A percentile compares a stretch with the other conserved stretches of the same genome.
Conservation (phyloP, 306 rosid genomes). For the Prinsepia uniflora region DNA sequence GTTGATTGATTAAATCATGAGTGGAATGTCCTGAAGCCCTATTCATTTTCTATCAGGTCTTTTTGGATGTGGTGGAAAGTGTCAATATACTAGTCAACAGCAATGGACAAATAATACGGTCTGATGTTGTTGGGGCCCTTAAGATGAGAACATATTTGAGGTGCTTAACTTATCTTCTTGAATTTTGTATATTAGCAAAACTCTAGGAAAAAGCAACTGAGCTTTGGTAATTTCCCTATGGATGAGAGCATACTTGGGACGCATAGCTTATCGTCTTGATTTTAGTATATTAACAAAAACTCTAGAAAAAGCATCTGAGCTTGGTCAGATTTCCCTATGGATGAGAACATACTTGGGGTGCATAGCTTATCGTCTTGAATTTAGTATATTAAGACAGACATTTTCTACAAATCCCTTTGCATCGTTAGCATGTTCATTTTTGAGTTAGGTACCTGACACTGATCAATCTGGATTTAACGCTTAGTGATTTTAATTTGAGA, state of each 20-base stretch:
- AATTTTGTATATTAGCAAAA: not conserved
- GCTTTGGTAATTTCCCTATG: not conserved
- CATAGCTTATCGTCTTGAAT: no score
- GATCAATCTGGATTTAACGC: not conserved
- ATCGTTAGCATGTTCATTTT: not conserved
- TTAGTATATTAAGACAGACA: no score
- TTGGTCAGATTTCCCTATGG: no score
- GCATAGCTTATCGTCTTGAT: no score
- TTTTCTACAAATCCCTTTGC: not conserved
- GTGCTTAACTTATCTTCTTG: conserved; percentile 32
- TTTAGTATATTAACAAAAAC: no score
- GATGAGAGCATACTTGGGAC: no score
- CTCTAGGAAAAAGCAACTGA: not conserved
- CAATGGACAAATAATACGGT: conserved; percentile 82
- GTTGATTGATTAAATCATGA: not conserved
- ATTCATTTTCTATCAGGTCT: conserved; percentile 45
- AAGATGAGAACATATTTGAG: conserved; percentile 85
- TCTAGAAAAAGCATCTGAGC: no score
- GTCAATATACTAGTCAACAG: conserved; percentile 84
- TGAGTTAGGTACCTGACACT: not conserved
- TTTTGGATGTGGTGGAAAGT: conserved; percentile 93
- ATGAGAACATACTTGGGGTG: no score
- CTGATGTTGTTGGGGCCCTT: conserved; percentile 84
- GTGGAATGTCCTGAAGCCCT: not conserved
- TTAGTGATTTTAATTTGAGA: not conserved